Evolutionary conservation across 441 rosid species (phyloP).

Genomic region (Adansonia rubrostipa): DNA sequence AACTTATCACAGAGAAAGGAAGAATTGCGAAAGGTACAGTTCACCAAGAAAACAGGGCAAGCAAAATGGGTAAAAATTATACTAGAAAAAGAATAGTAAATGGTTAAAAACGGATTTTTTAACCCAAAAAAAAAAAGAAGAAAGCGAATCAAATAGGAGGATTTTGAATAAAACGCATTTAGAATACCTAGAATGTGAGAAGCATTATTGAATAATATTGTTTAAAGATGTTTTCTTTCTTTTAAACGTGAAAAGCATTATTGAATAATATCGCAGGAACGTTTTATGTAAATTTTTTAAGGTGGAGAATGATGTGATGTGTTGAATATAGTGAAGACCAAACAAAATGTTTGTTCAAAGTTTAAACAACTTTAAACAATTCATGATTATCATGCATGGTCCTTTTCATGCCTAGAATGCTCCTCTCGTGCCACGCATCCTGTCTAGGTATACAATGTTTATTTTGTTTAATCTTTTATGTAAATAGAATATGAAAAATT

Average conservation of each 20-base stretch:
- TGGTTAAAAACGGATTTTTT: background rate
- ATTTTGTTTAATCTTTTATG: background rate
- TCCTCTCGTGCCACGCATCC: background rate
- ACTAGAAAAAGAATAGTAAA: background rate
- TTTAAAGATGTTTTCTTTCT: background rate
- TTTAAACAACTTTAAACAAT: background rate
- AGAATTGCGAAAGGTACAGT: background rate
- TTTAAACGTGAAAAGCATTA: background rate
- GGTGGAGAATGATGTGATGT: background rate
- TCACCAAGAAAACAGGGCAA: background rate
- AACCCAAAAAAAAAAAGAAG: too few species aligned
- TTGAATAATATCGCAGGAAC: background rate
- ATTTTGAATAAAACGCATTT: background rate
- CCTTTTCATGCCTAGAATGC: background rate
- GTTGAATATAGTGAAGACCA: conserved; percentile 2
- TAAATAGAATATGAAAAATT: background rate
- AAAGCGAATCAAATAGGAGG: background rate
- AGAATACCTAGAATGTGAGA: background rate
- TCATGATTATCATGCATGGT: conserved; percentile 4
- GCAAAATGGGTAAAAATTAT: background rate
- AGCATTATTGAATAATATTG: background rate
- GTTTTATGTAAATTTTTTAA: background rate
- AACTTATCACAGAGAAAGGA: background rate
- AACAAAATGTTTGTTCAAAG: background rate
- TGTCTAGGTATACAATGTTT: background rate